These are phyloP conservation scores for Candida saitoana DNA, from an alignment of 805 yeast genomes.

Conservation along the genomic window DNA sequence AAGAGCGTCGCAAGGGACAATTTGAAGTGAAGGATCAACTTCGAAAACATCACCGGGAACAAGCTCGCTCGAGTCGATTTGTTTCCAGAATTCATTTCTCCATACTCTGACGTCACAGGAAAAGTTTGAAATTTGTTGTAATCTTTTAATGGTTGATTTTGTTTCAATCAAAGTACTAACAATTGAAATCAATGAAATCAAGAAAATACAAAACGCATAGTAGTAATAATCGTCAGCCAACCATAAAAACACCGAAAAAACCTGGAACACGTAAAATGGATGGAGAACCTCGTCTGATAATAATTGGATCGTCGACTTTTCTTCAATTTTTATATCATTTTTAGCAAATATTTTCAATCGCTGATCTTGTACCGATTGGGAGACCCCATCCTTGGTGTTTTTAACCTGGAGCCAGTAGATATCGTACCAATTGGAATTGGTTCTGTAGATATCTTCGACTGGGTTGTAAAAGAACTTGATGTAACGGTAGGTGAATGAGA, in stretches of 20 bases:
- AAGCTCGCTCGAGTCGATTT: constrained; percentile 65
- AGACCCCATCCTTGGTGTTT: constrained; percentile 61
- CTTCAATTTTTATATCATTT: constrained; percentile 71
- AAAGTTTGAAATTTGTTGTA: constrained; percentile 69
- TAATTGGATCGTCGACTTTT: constrained; percentile 61
- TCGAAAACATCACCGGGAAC: constrained; percentile 97
- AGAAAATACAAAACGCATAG: constrained; percentile 87
- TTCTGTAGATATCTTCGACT: constrained; percentile 74
- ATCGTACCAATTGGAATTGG: constrained; percentile 87
- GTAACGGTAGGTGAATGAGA: constrained; percentile 77
- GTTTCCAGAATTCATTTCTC: constrained; percentile 92
- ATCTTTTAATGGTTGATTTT: constrained; percentile 62
- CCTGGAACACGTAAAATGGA: constrained; percentile 93
- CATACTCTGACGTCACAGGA: constrained; percentile 83
- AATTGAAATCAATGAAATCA: constrained; percentile 80
- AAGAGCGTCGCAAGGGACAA: constrained; percentile 86
- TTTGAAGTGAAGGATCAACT: constrained; percentile 71
- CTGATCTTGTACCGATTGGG: constrained; percentile 64
- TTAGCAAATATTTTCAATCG: constrained; percentile 71
- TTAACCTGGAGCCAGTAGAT: constrained; percentile 64
- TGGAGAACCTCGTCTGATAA: constrained; percentile 85
- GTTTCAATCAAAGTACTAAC: constrained; percentile 84
- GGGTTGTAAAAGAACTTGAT: constrained; percentile 82
- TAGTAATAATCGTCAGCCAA: constrained; percentile 86
- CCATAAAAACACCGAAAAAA: constrained; percentile 90